Evolutionary conservation across 257 asterid genomes (phyloP), one percentile per base, ranked within the genome.

Genomic region (Plantago major): DNA sequence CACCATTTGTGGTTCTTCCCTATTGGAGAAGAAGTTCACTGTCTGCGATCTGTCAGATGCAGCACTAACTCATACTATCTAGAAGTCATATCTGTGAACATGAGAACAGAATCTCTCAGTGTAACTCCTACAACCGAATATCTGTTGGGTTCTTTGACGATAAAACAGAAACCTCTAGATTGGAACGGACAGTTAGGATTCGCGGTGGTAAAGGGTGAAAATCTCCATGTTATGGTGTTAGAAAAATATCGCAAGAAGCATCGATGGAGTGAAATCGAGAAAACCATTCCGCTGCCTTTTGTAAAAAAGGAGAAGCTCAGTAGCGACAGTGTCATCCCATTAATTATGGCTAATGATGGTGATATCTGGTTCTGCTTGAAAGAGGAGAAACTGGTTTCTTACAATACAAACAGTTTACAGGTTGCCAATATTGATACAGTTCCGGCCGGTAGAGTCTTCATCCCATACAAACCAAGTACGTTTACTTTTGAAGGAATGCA

Each of bases 161-260:
- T n/a, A n/a, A n/a, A n/a, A n/a, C n/a, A n/a, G n/a, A n/a, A n/a
- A n/a, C n/a, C 15, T 54, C 4, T 72, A 5, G 33, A 28, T 10
- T 74, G 83, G 83, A 68, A 72, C 6, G 68, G 70, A 63, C 77
- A 69, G 37, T 47, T 80, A 0, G 78, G 44, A 12, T 22, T 72
- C n/a, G 66, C 51, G 1, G 48, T 13, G 1, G 6, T 72, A 5
- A 63, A 52, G 2, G 68, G 48, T 3, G 42, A 54, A 13, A 52
- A 55, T 55, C 38, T 73, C 3, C 50, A 70, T 43, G 30, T 77
- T 37, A 49, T 67, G 70, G 73, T 64, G 53, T 46, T 78, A 47
- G 69, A 70, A 42, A 74, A 30, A 30, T 30, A 68, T 61, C 55
- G 50, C 76, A 70, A 46, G 68, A 62, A 38, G 52, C 47, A 60